phyloP scores from a whole-genome alignment of 306 rosid genomes.

The Lathyrus sativus region DNA sequence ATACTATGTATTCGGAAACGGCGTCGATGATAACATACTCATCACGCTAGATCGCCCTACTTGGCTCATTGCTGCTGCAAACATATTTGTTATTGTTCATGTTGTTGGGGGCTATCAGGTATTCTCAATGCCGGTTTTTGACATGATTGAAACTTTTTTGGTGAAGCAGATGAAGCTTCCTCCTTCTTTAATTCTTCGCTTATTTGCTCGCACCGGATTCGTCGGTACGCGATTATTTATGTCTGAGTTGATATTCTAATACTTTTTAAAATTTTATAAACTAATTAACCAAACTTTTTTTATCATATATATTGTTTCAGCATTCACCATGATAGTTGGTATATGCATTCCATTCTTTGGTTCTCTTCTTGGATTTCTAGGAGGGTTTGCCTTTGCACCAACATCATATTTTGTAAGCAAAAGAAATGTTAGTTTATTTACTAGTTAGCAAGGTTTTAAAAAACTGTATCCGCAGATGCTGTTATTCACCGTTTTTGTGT shows the following conservation, averaged over 20 bases:
- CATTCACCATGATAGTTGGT: constrained; percentile 57
- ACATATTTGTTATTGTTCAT: constrained; percentile 72
- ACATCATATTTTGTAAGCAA: constrained; percentile 76
- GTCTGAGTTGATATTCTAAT: no score
- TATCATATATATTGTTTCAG: constrained; percentile 41
- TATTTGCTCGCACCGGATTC: constrained; percentile 50
- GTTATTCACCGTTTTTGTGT: no score
- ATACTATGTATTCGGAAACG: constrained; percentile 61
- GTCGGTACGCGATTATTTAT: constrained; percentile 54
- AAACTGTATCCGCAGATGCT: no score
- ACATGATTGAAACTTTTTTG: constrained; percentile 70
- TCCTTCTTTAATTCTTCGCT: constrained; percentile 63
- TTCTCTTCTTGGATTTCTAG: constrained; percentile 83
- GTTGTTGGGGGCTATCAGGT: constrained; percentile 88
- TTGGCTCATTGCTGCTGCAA: constrained; percentile 78
- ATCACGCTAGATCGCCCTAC: constrained; percentile 49
- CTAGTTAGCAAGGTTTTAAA: no score
- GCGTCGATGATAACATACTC: constrained; percentile 44
- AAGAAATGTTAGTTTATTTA: background rate
- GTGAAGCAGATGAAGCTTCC: constrained; percentile 51
- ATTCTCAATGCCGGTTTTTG: constrained; percentile 82
- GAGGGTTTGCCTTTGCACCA: constrained; percentile 91
- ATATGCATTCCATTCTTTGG: constrained; percentile 80
- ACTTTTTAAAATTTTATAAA: background rate
- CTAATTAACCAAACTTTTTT: background rate